phyloP scores from a whole-genome alignment of 1,139 yeast genomes.

The Yamadazyma kanchanaburiensis region DNA sequence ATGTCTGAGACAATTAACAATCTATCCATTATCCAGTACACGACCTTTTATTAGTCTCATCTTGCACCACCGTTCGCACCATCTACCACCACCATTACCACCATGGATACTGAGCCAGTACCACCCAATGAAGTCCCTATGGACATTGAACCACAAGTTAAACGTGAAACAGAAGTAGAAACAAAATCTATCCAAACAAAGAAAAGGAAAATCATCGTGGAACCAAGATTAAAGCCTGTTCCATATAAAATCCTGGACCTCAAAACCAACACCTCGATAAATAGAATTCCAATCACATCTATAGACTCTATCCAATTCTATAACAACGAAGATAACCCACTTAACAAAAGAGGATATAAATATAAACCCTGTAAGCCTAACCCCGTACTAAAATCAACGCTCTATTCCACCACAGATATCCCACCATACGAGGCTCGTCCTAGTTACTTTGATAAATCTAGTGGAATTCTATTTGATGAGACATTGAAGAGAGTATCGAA shows the following conservation, averaged over 20 bases:
- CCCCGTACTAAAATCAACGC: constrained; percentile 53
- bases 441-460: constrained; percentile 70
- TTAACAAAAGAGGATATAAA: constrained; percentile 76
- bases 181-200: constrained; percentile 20
- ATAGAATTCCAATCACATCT: constrained; percentile 8
- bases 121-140: constrained; percentile 1
- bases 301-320: constrained; percentile 29
- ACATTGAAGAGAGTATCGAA: constrained; percentile 42
- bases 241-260: constrained; percentile 37
- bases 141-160: constrained; percentile 12
- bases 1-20: too few relatives aligned
- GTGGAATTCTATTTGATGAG: constrained; percentile 49
- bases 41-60: not conserved
- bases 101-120: too few relatives aligned
- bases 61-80: constrained; percentile 1
- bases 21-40: too few relatives aligned
- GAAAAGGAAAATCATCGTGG: constrained; percentile 19
- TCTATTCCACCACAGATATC: constrained; percentile 73
- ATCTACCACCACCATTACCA: not conserved
- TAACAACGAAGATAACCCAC: constrained; percentile 71
- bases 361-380: constrained; percentile 79
- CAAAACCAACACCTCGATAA: constrained; percentile 7
- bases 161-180: constrained; percentile 9
- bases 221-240: constrained; percentile 46
- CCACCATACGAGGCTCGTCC: constrained; percentile 65